A percentile compares a stretch with the other conserved stretches of the same genome.
Conservation (phyloP, 495 filamentous ascomycete species). For the Aspergillus nanangensis region DNA sequence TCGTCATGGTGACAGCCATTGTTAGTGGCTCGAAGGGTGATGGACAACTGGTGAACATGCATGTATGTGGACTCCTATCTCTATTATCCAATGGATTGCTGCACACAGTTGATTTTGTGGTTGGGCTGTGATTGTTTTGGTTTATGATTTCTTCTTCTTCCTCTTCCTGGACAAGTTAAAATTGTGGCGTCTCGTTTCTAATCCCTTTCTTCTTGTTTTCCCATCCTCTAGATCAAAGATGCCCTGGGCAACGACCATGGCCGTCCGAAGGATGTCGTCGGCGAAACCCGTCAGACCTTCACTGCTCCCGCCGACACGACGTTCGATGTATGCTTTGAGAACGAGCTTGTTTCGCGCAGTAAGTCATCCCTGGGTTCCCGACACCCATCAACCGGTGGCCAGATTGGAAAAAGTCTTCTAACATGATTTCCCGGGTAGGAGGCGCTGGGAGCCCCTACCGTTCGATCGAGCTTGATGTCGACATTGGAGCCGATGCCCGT, state of each 20-base stretch:
- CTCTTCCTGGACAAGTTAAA: neutral
- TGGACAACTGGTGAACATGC: conserved; percentile 91
- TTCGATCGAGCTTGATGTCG: conserved; percentile 91
- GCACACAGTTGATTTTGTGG: neutral
- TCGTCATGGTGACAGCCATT: conserved; percentile 97
- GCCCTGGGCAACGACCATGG: conserved; percentile 94
- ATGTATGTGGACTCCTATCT: conserved; percentile 56
- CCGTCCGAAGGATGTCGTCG: conserved; percentile 81
- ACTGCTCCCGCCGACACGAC: conserved; percentile 91
- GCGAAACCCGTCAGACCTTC: conserved; percentile 90
- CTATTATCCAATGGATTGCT: neutral
- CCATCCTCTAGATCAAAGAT: conserved; percentile 72
- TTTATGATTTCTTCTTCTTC: neutral
- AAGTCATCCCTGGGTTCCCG: conserved; percentile 27
- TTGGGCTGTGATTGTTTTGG: neutral
- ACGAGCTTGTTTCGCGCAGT: conserved; percentile 63
- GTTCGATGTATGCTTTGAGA: conserved; percentile 98
- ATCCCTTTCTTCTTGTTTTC: conserved; percentile 2
- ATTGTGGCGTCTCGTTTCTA: neutral
- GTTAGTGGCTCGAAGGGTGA: conserved; percentile 82
- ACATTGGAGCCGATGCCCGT: conserved; percentile 96
- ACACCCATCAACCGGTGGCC: neutral
- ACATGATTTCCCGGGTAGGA: conserved; percentile 13
- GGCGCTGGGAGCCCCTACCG: conserved; percentile 57
- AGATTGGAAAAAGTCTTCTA: neutral